Evolutionary conservation across 257 asterid genomes (phyloP).

Genomic region (Pogostemon cablin): DNA sequence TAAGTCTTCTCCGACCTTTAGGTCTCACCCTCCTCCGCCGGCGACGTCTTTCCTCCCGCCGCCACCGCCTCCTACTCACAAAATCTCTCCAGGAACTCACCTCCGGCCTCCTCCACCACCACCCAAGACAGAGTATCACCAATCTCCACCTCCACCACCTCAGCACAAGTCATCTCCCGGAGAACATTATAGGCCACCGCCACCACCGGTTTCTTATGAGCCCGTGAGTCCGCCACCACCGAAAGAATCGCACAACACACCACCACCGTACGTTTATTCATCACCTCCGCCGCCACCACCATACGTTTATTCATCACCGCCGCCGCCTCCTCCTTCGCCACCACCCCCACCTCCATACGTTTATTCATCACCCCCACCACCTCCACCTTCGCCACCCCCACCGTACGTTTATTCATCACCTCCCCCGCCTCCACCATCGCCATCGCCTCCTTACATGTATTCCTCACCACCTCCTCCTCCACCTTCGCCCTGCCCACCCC

Average conservation of each 20-base stretch:
- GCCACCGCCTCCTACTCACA: conserved; percentile 49
- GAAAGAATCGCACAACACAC: not conserved
- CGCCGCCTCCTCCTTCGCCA: conserved; percentile 44
- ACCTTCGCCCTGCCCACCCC: conserved; percentile 37
- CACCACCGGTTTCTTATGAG: conserved; percentile 34
- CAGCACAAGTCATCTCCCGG: conserved; percentile 40
- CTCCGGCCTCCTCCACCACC: conserved; percentile 35
- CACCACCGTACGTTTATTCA: conserved; percentile 2
- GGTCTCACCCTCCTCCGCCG: conserved; percentile 53
- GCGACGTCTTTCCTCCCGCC: conserved; percentile 39
- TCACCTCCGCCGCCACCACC: conserved; percentile 53
- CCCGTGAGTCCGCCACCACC: conserved; percentile 24
- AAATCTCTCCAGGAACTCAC: conserved; percentile 41
- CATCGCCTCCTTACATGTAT: conserved; percentile 33
- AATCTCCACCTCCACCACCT: conserved; percentile 37
- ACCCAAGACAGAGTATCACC: conserved; percentile 15
- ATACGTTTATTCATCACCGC: conserved; percentile 34
- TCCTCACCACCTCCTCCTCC: conserved; percentile 45
- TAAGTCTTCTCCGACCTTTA: conserved; percentile 34
- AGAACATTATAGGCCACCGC: conserved; percentile 35
- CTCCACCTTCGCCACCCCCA: conserved; percentile 27
- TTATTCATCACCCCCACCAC: conserved; percentile 36
- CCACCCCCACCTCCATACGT: conserved; percentile 48
- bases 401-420: conserved; percentile 34
- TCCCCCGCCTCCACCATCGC: conserved; percentile 40